Percentiles rank a stretch among this genome's conserved stretches.
These are phyloP conservation scores for Dillenia suffruticosa DNA, from an alignment of 164 flowering plant genomes.

Conservation along the genomic window DNA sequence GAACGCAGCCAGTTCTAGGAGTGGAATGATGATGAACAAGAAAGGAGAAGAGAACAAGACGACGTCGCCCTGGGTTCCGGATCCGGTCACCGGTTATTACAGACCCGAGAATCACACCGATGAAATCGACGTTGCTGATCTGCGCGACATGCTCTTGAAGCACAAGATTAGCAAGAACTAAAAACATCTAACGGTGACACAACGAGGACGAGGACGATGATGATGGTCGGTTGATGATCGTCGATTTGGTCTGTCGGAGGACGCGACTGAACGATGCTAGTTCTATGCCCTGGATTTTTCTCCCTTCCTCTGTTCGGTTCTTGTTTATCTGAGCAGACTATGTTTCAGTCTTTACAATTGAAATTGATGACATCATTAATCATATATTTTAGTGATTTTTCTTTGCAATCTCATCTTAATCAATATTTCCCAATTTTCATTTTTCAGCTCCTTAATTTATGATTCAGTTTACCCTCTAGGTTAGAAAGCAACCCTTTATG, in stretches of 20 bases:
- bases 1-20: constrained; percentile 12
- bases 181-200: not conserved
- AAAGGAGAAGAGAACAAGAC: constrained; percentile 14
- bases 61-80: constrained; percentile 57
- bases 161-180: constrained; percentile 17
- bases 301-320: not conserved
- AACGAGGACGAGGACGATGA: too few relatives aligned
- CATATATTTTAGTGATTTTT: not conserved
- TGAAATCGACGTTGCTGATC: constrained; percentile 55
- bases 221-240: too few relatives aligned
- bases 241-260: too few relatives aligned
- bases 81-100: constrained; percentile 63
- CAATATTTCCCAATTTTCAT: not conserved
- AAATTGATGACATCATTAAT: not conserved
- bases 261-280: not conserved
- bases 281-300: not conserved
- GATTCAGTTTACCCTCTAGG: too few relatives aligned
- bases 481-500: too few relatives aligned
- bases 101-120: constrained; percentile 42
- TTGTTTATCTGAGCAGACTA: not conserved
- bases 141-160: constrained; percentile 37
- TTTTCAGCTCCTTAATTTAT: not conserved
- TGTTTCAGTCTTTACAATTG: not conserved
- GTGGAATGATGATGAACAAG: constrained; percentile 25
- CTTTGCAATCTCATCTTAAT: not conserved